Conservation (phyloP, 257 asterid genomes). For the Dorcoceras hygrometricum region DNA sequence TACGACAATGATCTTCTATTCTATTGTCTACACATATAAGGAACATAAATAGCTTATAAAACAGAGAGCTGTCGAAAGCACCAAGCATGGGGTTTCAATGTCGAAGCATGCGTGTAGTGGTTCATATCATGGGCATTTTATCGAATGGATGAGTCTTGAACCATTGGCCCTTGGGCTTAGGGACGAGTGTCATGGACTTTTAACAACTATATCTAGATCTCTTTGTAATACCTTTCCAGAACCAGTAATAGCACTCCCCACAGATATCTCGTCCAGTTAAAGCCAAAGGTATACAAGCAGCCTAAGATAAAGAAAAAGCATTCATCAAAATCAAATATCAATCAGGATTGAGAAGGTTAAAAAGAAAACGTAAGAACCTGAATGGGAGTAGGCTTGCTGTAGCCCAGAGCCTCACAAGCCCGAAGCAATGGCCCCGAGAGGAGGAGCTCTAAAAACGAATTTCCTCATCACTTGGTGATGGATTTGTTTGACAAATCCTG, state of each 20-base stretch:
- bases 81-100: too few relatives aligned
- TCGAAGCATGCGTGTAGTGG: neutral
- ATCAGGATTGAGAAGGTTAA: neutral
- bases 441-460: conserved; percentile 75
- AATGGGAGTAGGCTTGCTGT: conserved; percentile 86
- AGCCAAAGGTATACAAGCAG: conserved; percentile 94
- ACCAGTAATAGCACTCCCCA: conserved; percentile 97
- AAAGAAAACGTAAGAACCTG: conserved; percentile 50
- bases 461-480: too few relatives aligned
- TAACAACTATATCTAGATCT: neutral
- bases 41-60: too few relatives aligned
- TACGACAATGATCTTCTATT: too few relatives aligned
- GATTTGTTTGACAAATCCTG: too few relatives aligned
- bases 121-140: neutral
- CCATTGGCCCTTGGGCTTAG: neutral
- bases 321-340: neutral
- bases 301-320: conserved; percentile 41
- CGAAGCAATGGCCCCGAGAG: conserved; percentile 88
- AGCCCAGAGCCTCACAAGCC: conserved; percentile 87
- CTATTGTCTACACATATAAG: too few relatives aligned
- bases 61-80: too few relatives aligned
- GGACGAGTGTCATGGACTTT: neutral
- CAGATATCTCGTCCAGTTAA: conserved; percentile 90
- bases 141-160: neutral
- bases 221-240: conserved; percentile 68